Percentiles rank a stretch among this genome's conserved stretches.
Evolutionary conservation across 164 flowering plant genomes (phyloP).

Genomic region (Macadamia tetraphylla): DNA sequence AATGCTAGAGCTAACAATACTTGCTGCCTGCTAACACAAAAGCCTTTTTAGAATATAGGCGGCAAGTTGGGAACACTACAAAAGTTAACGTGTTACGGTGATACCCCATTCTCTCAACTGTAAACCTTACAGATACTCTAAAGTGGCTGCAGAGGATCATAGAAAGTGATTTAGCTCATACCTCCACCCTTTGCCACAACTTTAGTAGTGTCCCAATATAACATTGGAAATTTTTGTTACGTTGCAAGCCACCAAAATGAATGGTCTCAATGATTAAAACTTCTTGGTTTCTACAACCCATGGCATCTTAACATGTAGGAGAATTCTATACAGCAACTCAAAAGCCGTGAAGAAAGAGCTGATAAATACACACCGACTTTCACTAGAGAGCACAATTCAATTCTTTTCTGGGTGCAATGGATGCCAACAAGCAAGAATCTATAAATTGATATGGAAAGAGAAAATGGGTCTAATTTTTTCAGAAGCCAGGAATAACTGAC

Average conservation of each 20-base stretch:
- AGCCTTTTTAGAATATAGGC: neutral
- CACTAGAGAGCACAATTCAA: too few relatives aligned
- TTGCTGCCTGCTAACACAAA: slow-evolving; percentile 38
- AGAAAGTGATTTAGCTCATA: neutral
- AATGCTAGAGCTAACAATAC: slow-evolving; percentile 48
- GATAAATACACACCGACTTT: too few relatives aligned
- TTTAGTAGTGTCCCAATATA: neutral
- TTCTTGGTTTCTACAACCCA: neutral
- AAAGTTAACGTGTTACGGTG: neutral
- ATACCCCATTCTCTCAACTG: neutral
- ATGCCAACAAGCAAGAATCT: too few relatives aligned
- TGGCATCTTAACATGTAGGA: neutral
- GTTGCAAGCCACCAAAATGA: neutral
- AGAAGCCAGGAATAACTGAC: too few relatives aligned
- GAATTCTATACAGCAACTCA: too few relatives aligned
- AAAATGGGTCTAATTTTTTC: too few relatives aligned
- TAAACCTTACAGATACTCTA: neutral
- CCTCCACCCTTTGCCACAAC: neutral
- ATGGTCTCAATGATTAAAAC: neutral
- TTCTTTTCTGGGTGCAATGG: too few relatives aligned
- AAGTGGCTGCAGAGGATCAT: neutral
- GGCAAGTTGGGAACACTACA: neutral
- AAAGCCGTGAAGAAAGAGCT: too few relatives aligned
- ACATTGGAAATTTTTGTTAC: neutral
- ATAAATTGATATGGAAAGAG: too few relatives aligned